Evolutionary conservation across 768 basidiomycete species (phyloP).

Genomic region (Termitomyces eurrhizus): DNA sequence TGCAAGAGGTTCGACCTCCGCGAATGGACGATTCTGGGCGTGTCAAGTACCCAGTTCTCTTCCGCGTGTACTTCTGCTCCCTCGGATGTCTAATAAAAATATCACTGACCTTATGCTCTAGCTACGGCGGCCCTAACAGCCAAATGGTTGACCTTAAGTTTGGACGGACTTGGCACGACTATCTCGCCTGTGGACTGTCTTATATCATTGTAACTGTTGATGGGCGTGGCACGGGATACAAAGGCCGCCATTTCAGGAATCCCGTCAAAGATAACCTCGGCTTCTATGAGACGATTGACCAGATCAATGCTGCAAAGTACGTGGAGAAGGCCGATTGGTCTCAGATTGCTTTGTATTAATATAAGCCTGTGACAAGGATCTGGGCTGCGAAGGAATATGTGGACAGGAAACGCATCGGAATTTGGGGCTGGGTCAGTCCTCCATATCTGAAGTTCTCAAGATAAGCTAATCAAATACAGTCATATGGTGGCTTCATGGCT

Average conservation of each 20-base stretch:
- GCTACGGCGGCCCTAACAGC: conserved; percentile 88
- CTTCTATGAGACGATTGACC: conserved; percentile 84
- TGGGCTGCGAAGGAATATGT: conserved; percentile 90
- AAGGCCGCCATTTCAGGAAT: conserved; percentile 81
- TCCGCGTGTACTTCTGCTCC: conserved; percentile 63
- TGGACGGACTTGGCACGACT: conserved; percentile 81
- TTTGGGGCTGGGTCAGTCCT: conserved; percentile 92
- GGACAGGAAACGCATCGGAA: conserved; percentile 83
- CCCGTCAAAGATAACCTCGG: conserved; percentile 88
- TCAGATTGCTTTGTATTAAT: conserved; percentile 1
- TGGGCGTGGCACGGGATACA: conserved; percentile 91
- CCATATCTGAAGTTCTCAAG: conserved; percentile 1
- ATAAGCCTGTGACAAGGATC: conserved; percentile 36
- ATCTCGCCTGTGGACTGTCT: conserved; percentile 73
- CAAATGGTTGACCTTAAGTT: conserved; percentile 73
- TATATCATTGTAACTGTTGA: conserved; percentile 90
- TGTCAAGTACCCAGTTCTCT: conserved; percentile 92
- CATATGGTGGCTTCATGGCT: conserved; percentile 95
- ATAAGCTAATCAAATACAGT: conserved; percentile 40
- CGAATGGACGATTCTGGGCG: conserved; percentile 93
- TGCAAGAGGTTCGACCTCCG: conserved; percentile 87
- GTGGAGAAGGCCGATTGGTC: conserved; percentile 21
- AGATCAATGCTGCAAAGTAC: conserved; percentile 83
- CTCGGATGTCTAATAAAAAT: conserved; percentile 1
- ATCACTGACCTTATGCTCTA: conserved; percentile 23